A percentile compares a stretch with the other conserved stretches of the same genome.
These are phyloP conservation scores for Cladosporium austrohemisphaericum DNA, from an alignment of 2,329 filamentous ascomycete genomes.

Conservation along the genomic window DNA sequence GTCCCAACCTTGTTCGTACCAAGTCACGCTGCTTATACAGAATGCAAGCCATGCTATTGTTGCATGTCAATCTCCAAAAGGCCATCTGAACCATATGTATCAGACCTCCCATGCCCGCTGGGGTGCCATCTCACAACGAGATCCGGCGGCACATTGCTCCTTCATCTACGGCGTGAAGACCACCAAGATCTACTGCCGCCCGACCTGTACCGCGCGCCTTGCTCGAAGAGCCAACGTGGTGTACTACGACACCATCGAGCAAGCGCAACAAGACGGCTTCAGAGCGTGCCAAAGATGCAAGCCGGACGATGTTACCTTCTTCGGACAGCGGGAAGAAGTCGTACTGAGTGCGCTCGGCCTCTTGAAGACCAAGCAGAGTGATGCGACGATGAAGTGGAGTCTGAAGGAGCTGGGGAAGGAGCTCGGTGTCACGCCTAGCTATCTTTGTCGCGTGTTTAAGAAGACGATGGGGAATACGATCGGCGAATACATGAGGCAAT, in stretches of 20 bases:
- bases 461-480: constrained; percentile 12
- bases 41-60: too few relatives aligned
- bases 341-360: constrained; percentile 44
- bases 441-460: constrained; percentile 58
- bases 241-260: constrained; percentile 48
- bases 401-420: constrained; percentile 41
- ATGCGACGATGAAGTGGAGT: constrained; percentile 20
- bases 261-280: constrained; percentile 50
- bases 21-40: too few relatives aligned
- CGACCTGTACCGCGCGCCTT: constrained; percentile 59
- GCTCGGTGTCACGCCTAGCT: constrained; percentile 54
- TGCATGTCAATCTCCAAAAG: background rate
- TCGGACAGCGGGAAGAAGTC: constrained; percentile 37
- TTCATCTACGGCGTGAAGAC: constrained; percentile 58
- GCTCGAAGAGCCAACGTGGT: constrained; percentile 54
- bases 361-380: constrained; percentile 34
- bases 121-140: constrained; percentile 7
- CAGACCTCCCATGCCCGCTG: constrained; percentile 6
- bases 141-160: constrained; percentile 22
- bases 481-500: constrained; percentile 10
- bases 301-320: constrained; percentile 29
- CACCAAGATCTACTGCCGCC: constrained; percentile 58
- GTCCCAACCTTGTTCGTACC: too few relatives aligned
- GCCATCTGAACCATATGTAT: constrained; percentile 2
- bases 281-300: constrained; percentile 58